A percentile compares a stretch with the other conserved stretches of the same genome.
phyloP scores from a whole-genome alignment of 139 green algal species.

The Chlorella sp. region DNA sequence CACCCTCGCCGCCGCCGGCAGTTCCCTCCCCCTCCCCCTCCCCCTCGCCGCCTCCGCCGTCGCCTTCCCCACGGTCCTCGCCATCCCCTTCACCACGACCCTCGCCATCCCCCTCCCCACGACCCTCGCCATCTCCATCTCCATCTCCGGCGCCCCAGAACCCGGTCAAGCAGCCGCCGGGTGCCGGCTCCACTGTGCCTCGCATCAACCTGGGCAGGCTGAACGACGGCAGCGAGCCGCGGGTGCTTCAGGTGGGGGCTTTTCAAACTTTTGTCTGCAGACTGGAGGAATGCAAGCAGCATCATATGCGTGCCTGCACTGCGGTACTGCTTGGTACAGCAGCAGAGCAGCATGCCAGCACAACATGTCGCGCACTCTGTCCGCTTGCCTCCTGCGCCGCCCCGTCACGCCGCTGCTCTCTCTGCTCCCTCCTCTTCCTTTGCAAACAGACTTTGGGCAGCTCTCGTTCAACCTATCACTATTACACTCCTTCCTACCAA shows the following conservation, averaged over 20 bases:
- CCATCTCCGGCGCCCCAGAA: no score
- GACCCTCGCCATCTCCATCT: neutral
- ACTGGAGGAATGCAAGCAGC: no score
- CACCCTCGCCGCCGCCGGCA: no score
- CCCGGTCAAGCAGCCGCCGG: neutral
- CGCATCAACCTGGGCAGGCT: neutral
- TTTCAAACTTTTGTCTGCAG: no score
- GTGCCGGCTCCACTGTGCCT: neutral
- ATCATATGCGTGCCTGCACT: no score
- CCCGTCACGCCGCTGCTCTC: no score
- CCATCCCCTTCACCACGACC: neutral
- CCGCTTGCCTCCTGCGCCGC: no score
- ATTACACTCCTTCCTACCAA: constrained; percentile 3
- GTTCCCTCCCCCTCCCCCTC: neutral
- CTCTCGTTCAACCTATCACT: neutral
- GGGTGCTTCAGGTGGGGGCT: neutral
- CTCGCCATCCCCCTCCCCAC: neutral
- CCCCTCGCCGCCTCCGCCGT: neutral
- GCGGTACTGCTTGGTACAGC: no score
- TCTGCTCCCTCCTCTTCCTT: no score
- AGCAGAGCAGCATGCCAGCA: no score
- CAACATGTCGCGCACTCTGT: no score
- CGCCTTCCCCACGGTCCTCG: neutral
- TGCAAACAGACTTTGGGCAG: neutral
- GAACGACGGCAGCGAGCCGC: neutral